Conservation (phyloP, 805 yeast species). For the Lachancea lanzarotensis region DNA sequence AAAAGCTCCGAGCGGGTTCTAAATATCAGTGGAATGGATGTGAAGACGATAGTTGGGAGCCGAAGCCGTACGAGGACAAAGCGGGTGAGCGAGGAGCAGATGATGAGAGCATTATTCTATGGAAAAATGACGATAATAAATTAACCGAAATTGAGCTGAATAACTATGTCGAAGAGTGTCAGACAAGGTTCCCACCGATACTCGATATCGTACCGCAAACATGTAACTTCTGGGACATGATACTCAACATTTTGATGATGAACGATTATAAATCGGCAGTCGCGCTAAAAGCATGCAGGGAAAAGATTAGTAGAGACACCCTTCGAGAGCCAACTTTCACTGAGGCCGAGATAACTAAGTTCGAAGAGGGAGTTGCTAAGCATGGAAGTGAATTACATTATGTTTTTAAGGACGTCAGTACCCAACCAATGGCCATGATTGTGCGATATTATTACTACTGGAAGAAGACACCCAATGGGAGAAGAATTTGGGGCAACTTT, state of each 20-base stretch:
- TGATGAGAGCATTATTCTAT: constrained; percentile 55
- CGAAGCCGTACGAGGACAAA: constrained; percentile 10
- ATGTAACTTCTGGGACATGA: constrained; percentile 78
- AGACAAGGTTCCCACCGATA: constrained; percentile 45
- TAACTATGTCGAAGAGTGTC: constrained; percentile 47
- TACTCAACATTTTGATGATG: constrained; percentile 49
- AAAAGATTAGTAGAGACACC: constrained; percentile 45
- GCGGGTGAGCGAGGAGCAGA: constrained; percentile 55
- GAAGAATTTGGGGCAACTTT: constrained; percentile 72
- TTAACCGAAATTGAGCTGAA: constrained; percentile 37
- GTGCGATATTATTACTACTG: constrained; percentile 86
- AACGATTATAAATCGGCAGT: constrained; percentile 42
- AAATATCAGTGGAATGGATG: constrained; percentile 29
- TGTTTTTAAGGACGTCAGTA: constrained; percentile 61
- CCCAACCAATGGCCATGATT: constrained; percentile 69
- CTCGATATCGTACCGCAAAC: constrained; percentile 54
- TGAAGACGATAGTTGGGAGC: constrained; percentile 10
- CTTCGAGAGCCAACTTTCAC: constrained; percentile 75
- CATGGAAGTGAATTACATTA: constrained; percentile 77
- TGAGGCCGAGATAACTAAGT: constrained; percentile 53
- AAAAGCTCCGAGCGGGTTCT: constrained; percentile 20
- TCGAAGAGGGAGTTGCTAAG: constrained; percentile 67
- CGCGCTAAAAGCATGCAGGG: constrained; percentile 43
- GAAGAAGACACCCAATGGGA: constrained; percentile 81
- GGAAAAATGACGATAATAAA: constrained; percentile 43